Evolutionary conservation across 75 land plant species (phyloP), one percentile per base, ranked within the genome.

Genomic region (Ceratopteris richardii): DNA sequence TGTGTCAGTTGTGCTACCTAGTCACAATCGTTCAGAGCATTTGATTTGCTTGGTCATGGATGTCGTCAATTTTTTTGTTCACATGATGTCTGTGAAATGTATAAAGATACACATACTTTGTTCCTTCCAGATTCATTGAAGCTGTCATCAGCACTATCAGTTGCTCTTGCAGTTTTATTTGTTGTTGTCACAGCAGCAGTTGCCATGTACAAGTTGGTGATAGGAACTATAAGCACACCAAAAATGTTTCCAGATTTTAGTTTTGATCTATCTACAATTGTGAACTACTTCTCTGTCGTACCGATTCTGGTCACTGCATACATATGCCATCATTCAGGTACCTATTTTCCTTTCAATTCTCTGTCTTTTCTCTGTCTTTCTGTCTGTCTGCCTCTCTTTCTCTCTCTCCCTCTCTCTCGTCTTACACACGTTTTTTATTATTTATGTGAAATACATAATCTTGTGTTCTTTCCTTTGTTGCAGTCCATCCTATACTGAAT

Each of bases 301-400:
- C 95, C 89, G 30, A 82, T 92, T 48, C 72, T 92, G n/a, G 84
- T 85, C 52, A 88, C 97, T 31, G 82, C 97, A 40, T 92, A 75
- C 55, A 76, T 92, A 58, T 92, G 97, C 70, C 97, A 92, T 56
- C 93, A 82, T 74, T 88, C 76, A 54, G 76, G 97, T 91, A 79
- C 28, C 81, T 56, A n/a, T 16, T 25, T 56, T 33, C 7, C 9
- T 9, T 33, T 33, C 9, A 4, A 9, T 33, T 33, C 37, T 33
- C 37, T 33, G 3, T 33, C 37, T 4, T 3, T 33, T 3, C 9
- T 33, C 9, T 33, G 37, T 3, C 7, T 33, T 33, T 28, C 16
- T 21, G 28, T 26, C 30, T 56, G 41, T n/a, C n/a, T n/a, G n/a
- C n/a, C n/a, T n/a, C n/a, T 30, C 18, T 16, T 31, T 14, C 50